Conservation (phyloP, 352 stramenopile genomes). For the Phytophthora lateralis region DNA sequence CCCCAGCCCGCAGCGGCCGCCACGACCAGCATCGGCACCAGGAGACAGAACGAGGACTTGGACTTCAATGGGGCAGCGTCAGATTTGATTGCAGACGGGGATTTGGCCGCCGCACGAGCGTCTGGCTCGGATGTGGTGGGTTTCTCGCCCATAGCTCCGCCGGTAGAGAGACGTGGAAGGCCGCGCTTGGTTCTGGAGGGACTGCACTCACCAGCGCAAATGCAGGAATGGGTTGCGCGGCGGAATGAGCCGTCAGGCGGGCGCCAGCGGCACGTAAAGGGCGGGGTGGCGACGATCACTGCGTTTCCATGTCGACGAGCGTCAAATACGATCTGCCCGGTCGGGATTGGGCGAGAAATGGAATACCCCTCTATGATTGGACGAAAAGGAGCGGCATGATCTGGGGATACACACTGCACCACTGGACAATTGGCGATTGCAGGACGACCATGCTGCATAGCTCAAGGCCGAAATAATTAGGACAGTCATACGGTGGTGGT, state of each 20-base stretch:
- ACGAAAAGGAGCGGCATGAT: conserved; percentile 2
- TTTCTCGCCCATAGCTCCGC: conserved; percentile 29
- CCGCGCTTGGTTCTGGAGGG: conserved; percentile 11
- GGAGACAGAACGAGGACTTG: conserved; percentile 8
- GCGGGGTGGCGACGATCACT: conserved; percentile 18
- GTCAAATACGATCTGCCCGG: conserved; percentile 25
- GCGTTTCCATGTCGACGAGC: conserved; percentile 36
- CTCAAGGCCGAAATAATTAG: no score
- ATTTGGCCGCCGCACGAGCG: background rate
- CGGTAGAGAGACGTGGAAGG: conserved; percentile 9
- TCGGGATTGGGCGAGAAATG: conserved; percentile 6
- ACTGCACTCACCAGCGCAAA: conserved; percentile 10
- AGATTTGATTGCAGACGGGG: background rate
- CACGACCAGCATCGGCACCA: conserved; percentile 27
- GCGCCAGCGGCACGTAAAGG: conserved; percentile 21
- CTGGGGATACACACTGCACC: conserved; percentile 15
- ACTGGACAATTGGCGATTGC: conserved; percentile 5
- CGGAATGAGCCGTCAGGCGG: conserved; percentile 3
- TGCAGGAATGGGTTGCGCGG: conserved; percentile 24
- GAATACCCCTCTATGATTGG: conserved; percentile 17
- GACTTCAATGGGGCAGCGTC: conserved; percentile 10
- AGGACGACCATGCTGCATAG: conserved; percentile 5
- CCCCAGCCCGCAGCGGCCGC: conserved; percentile 23
- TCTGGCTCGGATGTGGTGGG: background rate
- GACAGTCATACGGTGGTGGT: no score